Base-by-base conservation (phyloP, 805 yeast genomes). In the Clavispora phyllophila region DNA sequence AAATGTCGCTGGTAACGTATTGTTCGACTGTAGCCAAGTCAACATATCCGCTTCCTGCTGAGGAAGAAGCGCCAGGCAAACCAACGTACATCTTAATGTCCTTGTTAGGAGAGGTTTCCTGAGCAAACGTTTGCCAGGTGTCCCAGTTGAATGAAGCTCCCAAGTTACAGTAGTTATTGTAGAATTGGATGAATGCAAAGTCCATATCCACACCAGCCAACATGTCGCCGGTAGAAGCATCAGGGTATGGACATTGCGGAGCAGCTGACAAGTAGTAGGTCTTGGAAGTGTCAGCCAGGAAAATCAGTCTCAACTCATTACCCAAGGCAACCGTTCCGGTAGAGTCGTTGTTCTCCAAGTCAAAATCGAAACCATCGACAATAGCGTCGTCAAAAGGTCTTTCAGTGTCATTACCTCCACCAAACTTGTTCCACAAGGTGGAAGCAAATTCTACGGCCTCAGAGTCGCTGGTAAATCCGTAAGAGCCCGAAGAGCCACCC, bases 191-290 rank as follows among this genome's bases (percentile, higher is more conserved):
- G 58, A 86, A 87, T 4, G 87, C 84, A 61, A 80, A 87, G 64
- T 89, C 96, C 51, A 89, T 70, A 29, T 77, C 70, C 9, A 87
- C 80, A 63, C 74, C 37, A 78, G 45, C 45, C 47, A 67, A 53
- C 22, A 63, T 40, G n/a, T 57, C 58, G 13, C 66, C 65, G 20
- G 60, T 60, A n/a, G 65, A 60, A n/a, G 58, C 82, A 66, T 89
- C 96, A 15, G 96, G 96, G 61, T 81, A 84, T 20, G 80, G 83
- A 68, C 96, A 90, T 68, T 88, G 96, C 17, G 96, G 96, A 48
- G 96, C 91, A 50, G 96, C 96, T 41, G 95, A 80, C 36, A 88
- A 67, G 60, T 82, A 86, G 67, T 81, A 86, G 23, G 64, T 54
- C 63, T 81, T 84, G 36, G 84, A 64, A 4, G 48, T 36, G 32